Evolutionary conservation across 1,139 yeast species (phyloP).

Genomic region (Pneumocystis canis): DNA sequence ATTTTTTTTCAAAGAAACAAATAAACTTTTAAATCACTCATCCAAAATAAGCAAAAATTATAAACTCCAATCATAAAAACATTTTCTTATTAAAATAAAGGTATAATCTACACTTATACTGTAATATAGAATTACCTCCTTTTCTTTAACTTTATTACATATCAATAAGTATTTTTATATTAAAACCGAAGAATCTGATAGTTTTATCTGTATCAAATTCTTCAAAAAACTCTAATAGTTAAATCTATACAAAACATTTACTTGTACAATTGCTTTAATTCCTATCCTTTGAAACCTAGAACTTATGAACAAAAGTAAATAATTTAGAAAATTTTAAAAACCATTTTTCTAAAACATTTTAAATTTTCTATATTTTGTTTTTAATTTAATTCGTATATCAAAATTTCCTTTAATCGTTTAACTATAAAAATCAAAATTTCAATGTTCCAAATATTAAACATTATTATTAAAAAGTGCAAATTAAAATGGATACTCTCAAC

Average conservation of each 20-base stretch:
- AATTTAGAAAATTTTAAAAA: background rate
- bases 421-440: background rate
- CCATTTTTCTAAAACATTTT: background rate
- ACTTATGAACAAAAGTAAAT: background rate
- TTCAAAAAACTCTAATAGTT: background rate
- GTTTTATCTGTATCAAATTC: background rate
- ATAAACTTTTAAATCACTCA: background rate
- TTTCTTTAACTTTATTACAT: background rate
- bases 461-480: background rate
- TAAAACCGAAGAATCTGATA: background rate
- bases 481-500: background rate
- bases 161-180: background rate
- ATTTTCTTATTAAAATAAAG: background rate
- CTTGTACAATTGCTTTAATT: background rate
- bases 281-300: background rate
- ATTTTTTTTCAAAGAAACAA: background rate
- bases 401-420: background rate
- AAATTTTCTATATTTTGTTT: background rate
- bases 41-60: background rate
- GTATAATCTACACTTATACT: no score
- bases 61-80: background rate
- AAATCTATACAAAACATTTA: background rate
- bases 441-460: background rate
- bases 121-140: background rate
- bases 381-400: background rate